Conservation (phyloP, 305 asterid genomes). For the Fraxinus nigra region DNA sequence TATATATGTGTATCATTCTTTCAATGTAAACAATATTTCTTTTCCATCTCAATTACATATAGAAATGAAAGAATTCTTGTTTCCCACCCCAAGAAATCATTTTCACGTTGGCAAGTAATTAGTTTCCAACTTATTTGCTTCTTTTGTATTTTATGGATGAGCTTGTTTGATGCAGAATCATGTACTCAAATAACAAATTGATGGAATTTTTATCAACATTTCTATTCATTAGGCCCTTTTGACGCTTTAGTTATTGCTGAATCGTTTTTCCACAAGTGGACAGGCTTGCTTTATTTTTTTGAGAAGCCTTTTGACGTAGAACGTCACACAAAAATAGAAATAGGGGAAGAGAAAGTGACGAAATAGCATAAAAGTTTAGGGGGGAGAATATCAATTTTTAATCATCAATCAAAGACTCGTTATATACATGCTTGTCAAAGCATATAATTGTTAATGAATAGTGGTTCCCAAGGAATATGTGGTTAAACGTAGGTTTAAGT, state of each 20-base stretch:
- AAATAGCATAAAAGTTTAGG: neutral
- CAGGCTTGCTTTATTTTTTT: neutral
- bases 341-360: neutral
- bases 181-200: neutral
- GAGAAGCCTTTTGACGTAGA: neutral
- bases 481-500: neutral
- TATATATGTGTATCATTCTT: no score
- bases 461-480: neutral
- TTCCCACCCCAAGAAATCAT: no score
- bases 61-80: no score
- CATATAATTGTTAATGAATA: neutral
- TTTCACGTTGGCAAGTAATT: no score
- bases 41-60: no score
- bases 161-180: neutral
- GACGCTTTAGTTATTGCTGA: constrained; percentile 4
- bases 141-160: neutral
- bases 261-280: neutral
- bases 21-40: no score
- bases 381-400: neutral
- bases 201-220: neutral
- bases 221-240: neutral
- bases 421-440: neutral
- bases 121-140: neutral
- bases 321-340: neutral
- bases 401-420: neutral